Evolutionary conservation across 768 basidiomycete species (phyloP).

Genomic region (Collybia sp.): DNA sequence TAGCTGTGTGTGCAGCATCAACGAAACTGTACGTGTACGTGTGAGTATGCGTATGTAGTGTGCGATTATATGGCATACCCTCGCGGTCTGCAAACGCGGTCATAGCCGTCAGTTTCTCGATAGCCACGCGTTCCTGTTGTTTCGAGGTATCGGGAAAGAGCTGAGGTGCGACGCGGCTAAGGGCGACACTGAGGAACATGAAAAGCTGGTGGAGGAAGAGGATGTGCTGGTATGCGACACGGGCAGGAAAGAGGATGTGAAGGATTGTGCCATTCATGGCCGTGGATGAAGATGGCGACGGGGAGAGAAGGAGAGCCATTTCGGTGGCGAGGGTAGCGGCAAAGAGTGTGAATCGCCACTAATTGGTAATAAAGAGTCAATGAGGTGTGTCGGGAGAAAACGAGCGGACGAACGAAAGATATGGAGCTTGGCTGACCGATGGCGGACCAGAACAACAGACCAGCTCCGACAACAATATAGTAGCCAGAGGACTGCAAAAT

Average conservation of each 20-base stretch:
- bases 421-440: slow-evolving; percentile 56
- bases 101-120: slow-evolving; percentile 38
- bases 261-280: slow-evolving; percentile 6
- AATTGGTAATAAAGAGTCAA: slow-evolving; percentile 5
- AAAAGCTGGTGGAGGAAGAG: slow-evolving; percentile 75
- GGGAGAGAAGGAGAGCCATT: slow-evolving; percentile 59
- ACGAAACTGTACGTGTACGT: slow-evolving; percentile 31
- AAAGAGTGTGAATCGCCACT: slow-evolving; percentile 85
- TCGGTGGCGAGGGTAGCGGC: slow-evolving; percentile 57
- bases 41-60: slow-evolving; percentile 1
- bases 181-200: slow-evolving; percentile 67
- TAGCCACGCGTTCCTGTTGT: slow-evolving; percentile 30
- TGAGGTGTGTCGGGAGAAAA: slow-evolving; percentile 8
- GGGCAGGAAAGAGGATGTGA: slow-evolving; percentile 48
- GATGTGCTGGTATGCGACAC: slow-evolving; percentile 74
- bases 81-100: slow-evolving; percentile 49
- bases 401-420: slow-evolving; percentile 54
- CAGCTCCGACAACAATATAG: slow-evolving; percentile 56
- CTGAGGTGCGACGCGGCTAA: slow-evolving; percentile 66
- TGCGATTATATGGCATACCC: slow-evolving; percentile 26
- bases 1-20: slow-evolving; percentile 50
- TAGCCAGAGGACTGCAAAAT: slow-evolving; percentile 59
- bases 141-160: slow-evolving; percentile 45
- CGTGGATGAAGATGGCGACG: slow-evolving; percentile 32
- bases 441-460: slow-evolving; percentile 58